These are phyloP conservation scores for Elsinoe perseae DNA, from an alignment of 2,329 filamentous ascomycete species.

Conservation along the genomic window DNA sequence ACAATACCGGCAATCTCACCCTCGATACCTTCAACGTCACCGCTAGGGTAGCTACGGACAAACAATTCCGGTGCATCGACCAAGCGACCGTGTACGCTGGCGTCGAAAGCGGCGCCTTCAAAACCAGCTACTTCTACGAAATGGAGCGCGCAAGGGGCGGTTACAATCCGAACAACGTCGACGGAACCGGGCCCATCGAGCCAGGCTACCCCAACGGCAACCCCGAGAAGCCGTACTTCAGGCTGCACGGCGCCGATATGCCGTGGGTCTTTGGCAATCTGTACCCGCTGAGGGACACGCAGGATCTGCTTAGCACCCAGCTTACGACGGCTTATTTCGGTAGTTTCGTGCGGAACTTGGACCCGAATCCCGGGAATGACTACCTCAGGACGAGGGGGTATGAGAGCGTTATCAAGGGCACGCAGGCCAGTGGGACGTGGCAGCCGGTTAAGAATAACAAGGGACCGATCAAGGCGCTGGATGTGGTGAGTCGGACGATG, in stretches of 20 bases:
- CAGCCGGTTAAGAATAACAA: conserved; percentile 33
- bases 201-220: conserved; percentile 39
- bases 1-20: conserved; percentile 43
- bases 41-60: conserved; percentile 50
- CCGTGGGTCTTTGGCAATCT: conserved; percentile 41
- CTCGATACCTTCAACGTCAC: conserved; percentile 51
- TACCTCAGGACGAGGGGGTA: conserved; percentile 45
- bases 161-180: conserved; percentile 47
- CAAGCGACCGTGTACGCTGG: conserved; percentile 51
- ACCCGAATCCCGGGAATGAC: conserved; percentile 44
- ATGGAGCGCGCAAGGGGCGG: conserved; percentile 51
- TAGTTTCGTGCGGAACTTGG: conserved; percentile 42
- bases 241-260: conserved; percentile 50
- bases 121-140: conserved; percentile 51
- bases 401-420: conserved; percentile 34
- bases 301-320: conserved; percentile 43
- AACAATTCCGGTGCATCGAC: conserved; percentile 52
- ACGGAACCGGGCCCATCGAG: conserved; percentile 37
- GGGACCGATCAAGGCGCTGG: conserved; percentile 38
- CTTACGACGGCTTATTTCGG: conserved; percentile 44
- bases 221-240: conserved; percentile 47
- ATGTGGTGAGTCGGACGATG: conserved; percentile 38
- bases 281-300: conserved; percentile 41
- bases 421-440: conserved; percentile 34
- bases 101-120: conserved; percentile 39